Evolutionary conservation across 139 green algal genomes (phyloP), one percentile per base, ranked within the genome.

Genomic region (Chlorella sp.): DNA sequence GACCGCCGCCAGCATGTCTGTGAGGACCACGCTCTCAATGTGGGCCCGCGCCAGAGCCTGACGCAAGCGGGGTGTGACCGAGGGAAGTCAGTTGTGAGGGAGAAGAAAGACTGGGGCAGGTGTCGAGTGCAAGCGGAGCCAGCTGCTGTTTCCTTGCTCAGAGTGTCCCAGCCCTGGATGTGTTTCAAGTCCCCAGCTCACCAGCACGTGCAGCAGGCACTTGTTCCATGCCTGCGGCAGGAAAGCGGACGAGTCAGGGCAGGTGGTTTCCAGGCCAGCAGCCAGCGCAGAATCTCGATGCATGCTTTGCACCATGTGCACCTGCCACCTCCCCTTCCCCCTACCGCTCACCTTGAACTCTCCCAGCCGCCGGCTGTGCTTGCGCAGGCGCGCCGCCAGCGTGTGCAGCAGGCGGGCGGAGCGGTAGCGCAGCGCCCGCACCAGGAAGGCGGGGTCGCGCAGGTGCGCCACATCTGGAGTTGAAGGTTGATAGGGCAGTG

Each of bases 401-500:
- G 93, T 97, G 88, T 95, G 94, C 79, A 98, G 92, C 87, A 96
- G 91, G 78, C 92, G 90, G 12, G 89, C 94, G n/a, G 88, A 88
- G 70, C 92, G 89, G 74, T 95, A 89, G 74, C 89, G 84, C 39
- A 96, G 88, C 30, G 92, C 88, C n/a, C 85, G 80, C 36, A 86
- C 30, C 57, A 97, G 86, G 87, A 97, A 98, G 76, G 87, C 81
- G 4, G 92, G 92, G 92, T 96, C 92, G 18, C 94, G 84, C 79
- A 98, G 90, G 89, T 96, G 93, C 13, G 83, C 60, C 57, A 85
- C 60, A 7, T 87, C 81, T 86, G 81, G 7, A 9, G 44, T 51
- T 51, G 44, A 9, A 9, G 44, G 7, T 16, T 51, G 9, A 51
- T 9, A 51, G 63, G 28, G 63, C 62, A 32, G n/a, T 23, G n/a